phyloP scores from a whole-genome alignment of 225 moss, liverwort and hornwort species.

The Physcomitrium patens region DNA sequence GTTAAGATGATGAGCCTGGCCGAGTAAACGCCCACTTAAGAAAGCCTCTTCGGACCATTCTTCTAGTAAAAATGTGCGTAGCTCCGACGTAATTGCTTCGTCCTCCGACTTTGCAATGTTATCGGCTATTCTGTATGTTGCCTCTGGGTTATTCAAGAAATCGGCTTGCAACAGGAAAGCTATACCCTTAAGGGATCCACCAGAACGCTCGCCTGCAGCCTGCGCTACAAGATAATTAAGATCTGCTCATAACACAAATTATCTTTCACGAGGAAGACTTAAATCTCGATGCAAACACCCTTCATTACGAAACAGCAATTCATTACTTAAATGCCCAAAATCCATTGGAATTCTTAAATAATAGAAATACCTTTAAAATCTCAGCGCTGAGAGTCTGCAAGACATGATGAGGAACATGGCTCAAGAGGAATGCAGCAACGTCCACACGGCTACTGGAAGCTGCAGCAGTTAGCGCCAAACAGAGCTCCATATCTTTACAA shows the following conservation, averaged over 20 bases:
- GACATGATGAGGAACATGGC: conserved; percentile 90
- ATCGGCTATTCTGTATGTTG: conserved; percentile 91
- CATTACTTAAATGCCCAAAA: no score
- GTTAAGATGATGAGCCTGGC: conserved; percentile 89
- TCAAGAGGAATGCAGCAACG: conserved; percentile 84
- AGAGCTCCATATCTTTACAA: conserved; percentile 92
- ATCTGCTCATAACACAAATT: conserved; percentile 7
- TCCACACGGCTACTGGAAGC: conserved; percentile 93
- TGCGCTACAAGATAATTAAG: conserved; percentile 26
- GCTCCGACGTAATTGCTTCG: conserved; percentile 82
- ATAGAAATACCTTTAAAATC: conserved; percentile 68
- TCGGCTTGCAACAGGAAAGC: conserved; percentile 94
- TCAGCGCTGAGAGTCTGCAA: conserved; percentile 89
- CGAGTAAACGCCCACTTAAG: conserved; percentile 68
- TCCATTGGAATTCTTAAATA: neutral
- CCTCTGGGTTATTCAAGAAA: conserved; percentile 84
- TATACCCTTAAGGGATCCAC: conserved; percentile 88
- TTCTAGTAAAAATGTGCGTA: conserved; percentile 70
- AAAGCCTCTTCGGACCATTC: conserved; percentile 99
- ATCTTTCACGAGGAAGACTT: neutral
- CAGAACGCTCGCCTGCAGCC: conserved; percentile 95
- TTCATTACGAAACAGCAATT: neutral
- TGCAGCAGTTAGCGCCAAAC: conserved; percentile 93
- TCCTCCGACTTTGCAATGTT: conserved; percentile 93
- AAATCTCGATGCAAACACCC: neutral